Conservation (phyloP, 2,329 filamentous ascomycete species). For the Trichothecium sympodiale region DNA sequence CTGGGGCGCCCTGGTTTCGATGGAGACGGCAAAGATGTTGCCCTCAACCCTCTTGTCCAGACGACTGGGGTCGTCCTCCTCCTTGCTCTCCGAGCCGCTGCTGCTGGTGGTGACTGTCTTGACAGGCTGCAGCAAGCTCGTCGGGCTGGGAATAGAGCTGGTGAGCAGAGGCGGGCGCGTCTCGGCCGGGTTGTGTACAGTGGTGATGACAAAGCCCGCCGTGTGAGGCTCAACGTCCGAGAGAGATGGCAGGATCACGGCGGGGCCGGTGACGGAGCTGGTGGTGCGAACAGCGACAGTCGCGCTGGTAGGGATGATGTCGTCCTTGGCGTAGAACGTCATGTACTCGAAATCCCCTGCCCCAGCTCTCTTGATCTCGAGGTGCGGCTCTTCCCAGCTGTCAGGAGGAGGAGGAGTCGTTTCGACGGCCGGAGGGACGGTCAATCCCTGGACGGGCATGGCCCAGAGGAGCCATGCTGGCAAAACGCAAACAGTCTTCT, state of each 20-base stretch:
- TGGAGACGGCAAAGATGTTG: conserved; percentile 46
- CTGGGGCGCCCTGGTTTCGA: conserved; percentile 40
- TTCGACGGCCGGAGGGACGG: conserved; percentile 7
- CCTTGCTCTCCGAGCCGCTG: background rate
- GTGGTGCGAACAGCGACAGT: conserved; percentile 15
- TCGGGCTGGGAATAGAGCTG: conserved; percentile 23
- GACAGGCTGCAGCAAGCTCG: conserved; percentile 17
- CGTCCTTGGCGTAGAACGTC: conserved; percentile 13
- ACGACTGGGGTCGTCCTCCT: background rate
- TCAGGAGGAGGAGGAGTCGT: conserved; percentile 4
- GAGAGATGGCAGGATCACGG: conserved; percentile 16
- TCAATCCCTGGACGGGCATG: conserved; percentile 12
- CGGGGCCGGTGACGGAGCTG: conserved; percentile 13
- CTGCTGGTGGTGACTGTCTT: conserved; percentile 12
- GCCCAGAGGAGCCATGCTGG: conserved; percentile 16
- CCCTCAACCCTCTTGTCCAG: conserved; percentile 6
- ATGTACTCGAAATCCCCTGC: conserved; percentile 9
- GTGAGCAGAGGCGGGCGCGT: conserved; percentile 14
- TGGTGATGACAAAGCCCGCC: conserved; percentile 16
- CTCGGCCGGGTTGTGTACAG: conserved; percentile 8
- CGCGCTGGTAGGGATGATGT: conserved; percentile 15
- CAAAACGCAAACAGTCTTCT: conserved; percentile 4
- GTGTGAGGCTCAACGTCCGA: conserved; percentile 18
- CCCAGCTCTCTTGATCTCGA: conserved; percentile 10
- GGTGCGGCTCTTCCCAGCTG: conserved; percentile 6